Base-by-base conservation (phyloP, 352 stramenopile species). In the Phytophthora agathidicida region DNA sequence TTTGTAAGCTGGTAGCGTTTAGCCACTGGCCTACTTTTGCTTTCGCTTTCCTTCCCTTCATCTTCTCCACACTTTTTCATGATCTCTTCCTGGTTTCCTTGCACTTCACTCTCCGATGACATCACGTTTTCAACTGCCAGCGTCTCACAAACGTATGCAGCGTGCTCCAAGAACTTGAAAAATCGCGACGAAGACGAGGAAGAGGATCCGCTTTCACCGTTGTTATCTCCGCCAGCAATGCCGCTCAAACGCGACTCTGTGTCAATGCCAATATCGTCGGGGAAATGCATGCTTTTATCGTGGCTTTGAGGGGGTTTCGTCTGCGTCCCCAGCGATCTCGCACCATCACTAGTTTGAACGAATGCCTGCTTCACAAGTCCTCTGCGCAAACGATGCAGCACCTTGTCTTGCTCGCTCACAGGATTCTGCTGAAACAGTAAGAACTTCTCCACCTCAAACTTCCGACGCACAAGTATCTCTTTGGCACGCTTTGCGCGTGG, bases 191-290 rank as follows among this genome's bases (percentile, higher is more conserved):
- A 77, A 0, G 75, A 86, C 11, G 68, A 65, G 7, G 48, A 56
- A 3, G 44, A 52, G 3, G 23, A 32, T 30, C 58, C 39, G 2
- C 62, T 59, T 5, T 69, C 54, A 0, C 48, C 47, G 9, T 58
- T 69, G 33, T 62, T 60, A 31, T 60, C 64, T 3, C n/a, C 38
- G 16, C 22, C 33, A 19, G 26, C 37, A n/a, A n/a, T n/a, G n/a
- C n/a, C n/a, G n/a, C n/a, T n/a, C 2, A 28, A 41, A 41, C 46
- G 43, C 39, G 59, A 65, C 7, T 67, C 31, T 9, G 58, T 71
- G 28, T 88, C 82, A n/a, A 87, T 52, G 7, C 83, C 83, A 4
- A 89, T 78, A n/a, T 92, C 80, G 28, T 92, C 83, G 0, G 83
- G 83, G 19, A 89, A 92, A 28, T 88, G 76, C 80, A 89, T 92